Evolutionary conservation across 2,329 filamentous ascomycete species (phyloP).

Genomic region (Neonectria sp.): DNA sequence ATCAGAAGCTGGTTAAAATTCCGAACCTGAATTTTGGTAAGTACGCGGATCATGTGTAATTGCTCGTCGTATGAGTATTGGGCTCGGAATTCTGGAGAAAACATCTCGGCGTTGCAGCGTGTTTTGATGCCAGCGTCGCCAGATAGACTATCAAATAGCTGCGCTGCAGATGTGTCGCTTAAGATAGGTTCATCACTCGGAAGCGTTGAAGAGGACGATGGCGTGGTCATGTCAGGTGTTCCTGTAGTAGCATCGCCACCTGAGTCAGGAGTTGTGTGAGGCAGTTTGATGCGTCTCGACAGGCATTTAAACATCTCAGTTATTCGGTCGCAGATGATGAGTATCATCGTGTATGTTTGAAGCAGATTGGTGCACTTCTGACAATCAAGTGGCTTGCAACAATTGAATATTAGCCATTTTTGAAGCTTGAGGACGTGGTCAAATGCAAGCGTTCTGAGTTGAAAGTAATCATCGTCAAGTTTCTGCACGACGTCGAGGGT

Average conservation of each 20-base stretch:
- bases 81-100: slow-evolving; percentile 43
- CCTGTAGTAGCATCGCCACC: not conserved
- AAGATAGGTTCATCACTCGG: not conserved
- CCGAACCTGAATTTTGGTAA: slow-evolving; percentile 46
- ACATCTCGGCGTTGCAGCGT: slow-evolving; percentile 45
- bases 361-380: slow-evolving; percentile 29
- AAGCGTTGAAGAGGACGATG: not conserved
- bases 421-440: slow-evolving; percentile 50
- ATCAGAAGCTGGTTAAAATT: slow-evolving; percentile 45
- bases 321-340: slow-evolving; percentile 49
- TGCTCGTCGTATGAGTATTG: slow-evolving; percentile 50
- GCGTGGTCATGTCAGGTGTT: not conserved
- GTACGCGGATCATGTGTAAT: slow-evolving; percentile 47
- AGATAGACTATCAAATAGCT: slow-evolving; percentile 37
- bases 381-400: slow-evolving; percentile 46
- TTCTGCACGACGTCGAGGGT: slow-evolving; percentile 46
- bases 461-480: slow-evolving; percentile 51
- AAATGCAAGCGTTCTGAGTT: slow-evolving; percentile 43
- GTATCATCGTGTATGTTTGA: slow-evolving; percentile 41
- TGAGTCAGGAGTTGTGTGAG: not conserved
- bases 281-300: slow-evolving; percentile 29
- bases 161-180: slow-evolving; percentile 4
- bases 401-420: slow-evolving; percentile 50
- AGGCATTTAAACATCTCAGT: slow-evolving; percentile 50
- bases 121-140: slow-evolving; percentile 18